Base-by-base conservation (phyloP, 2,329 filamentous ascomycete species). In the Fusarium papillatum region DNA sequence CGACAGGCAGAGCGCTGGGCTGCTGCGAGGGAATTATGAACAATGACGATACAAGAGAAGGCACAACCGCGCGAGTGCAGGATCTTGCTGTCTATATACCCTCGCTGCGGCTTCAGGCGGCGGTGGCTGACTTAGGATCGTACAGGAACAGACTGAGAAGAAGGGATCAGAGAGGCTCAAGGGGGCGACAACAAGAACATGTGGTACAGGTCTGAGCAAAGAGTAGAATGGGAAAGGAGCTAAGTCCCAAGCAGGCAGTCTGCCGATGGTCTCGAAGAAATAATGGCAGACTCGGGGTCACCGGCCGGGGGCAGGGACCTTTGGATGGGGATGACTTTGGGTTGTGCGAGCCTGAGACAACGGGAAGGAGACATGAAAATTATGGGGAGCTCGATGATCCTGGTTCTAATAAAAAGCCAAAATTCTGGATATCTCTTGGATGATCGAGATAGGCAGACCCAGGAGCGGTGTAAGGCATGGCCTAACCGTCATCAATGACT, bases 261-360 rank as follows among this genome's bases (percentile, higher is more conserved):
- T 78, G 75, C 78, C 74, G 69, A 79, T 64, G 64, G 68, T 69
- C 68, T 75, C 68, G 71, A 77, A 77, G 71, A 73, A 71, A 79
- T 68, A 72, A 78, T 74, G 69, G 70, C 26, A 76, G 72, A 80
- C 78, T 80, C 78, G 78, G 74, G 73, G 71, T 80, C 77, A 80
- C 77, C 74, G 71, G 76, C 71, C 70, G 76, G 76, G 73, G 74
- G 76, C 72, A 77, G 76, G 74, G 74, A 70, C 70, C 76, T 79
- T 77, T 77, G 77, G 78, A 76, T 77, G 74, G 77, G 73, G 78
- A 79, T 76, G 74, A 75, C 36, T 73, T 75, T 73, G 64, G 80
- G 84, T 86, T 78, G 85, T 78, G 85, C 84, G 83, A 82, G 78
- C 78, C 83, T 85, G 84, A 87, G 85, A 86, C 85, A 86, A 81